Evolutionary conservation across 768 basidiomycete species (phyloP), one percentile per base, ranked within the genome.

Genomic region (Candolleomyces eurysporus): DNA sequence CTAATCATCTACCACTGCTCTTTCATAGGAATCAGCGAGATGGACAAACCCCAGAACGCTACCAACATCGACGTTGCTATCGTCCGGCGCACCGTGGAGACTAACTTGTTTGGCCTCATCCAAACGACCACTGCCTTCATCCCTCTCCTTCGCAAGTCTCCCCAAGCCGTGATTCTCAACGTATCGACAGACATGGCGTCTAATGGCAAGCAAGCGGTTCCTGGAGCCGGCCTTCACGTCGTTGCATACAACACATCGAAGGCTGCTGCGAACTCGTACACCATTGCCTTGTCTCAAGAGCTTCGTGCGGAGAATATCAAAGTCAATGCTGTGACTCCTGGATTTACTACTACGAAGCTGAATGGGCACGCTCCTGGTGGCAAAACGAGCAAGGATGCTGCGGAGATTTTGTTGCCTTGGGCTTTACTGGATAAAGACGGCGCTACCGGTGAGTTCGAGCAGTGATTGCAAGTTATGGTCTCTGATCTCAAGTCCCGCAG

Each of bases 211-310:
- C 75, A 77, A 66, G 73, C 79, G 21, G 36, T 36, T 36, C 70
- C 72, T 3, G 64, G 75, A 31, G 65, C 72, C 3, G 14, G 45
- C 22, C 61, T 76, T 14, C 77, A 80, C 65, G 57, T 73, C 21
- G 73, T 76, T 30, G 49, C 58, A 9, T 90, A 90, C 68, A 89
- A 89, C 65, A 85, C 88, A 2, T 87, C 84, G 62, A 90, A 90
- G 74, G 88, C 84, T 0, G 90, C 89, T 8, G 84, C 83, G 0
- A 84, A 86, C 50, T 81, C 82, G 48, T 82, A 90, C 54, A 75
- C 80, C 0, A 85, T 84, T 60, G 83, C 82, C 1, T 74, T 90
- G n/a, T 85, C 88, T 0, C 79, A 83, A 16, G 87, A 89, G 70
- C 79, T 89, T 75, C 79, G 78, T 3, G 65, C 70, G 19, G 75